Conservation (phyloP, 495 filamentous ascomycete genomes). For the Penicillium robsamsonii region DNA sequence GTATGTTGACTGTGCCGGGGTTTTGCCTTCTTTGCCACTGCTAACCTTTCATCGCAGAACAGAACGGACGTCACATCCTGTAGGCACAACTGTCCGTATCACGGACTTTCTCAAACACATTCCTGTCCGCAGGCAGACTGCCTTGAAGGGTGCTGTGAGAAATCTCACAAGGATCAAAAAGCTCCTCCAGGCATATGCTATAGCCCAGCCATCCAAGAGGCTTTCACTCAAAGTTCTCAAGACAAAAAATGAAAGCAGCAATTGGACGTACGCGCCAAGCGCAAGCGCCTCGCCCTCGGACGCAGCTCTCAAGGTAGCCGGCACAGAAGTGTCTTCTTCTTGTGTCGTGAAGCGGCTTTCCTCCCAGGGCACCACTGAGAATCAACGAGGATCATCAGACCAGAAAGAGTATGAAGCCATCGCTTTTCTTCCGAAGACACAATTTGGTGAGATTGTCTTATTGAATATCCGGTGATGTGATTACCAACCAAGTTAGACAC, state of each 20-base stretch:
- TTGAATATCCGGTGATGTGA: background rate
- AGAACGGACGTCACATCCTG: slow-evolving; percentile 57
- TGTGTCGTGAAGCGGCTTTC: slow-evolving; percentile 45
- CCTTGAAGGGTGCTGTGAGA: slow-evolving; percentile 60
- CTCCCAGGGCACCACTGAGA: slow-evolving; percentile 10
- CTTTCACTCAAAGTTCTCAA: slow-evolving; percentile 68
- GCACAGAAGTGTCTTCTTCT: slow-evolving; percentile 58
- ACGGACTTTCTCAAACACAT: slow-evolving; percentile 63
- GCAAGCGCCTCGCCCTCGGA: slow-evolving; percentile 54
- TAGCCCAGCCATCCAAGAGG: slow-evolving; percentile 63
- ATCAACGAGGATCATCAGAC: slow-evolving; percentile 8
- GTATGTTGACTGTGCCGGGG: slow-evolving; percentile 23
- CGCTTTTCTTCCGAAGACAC: slow-evolving; percentile 57
- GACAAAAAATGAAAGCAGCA: slow-evolving; percentile 58
- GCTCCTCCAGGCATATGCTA: slow-evolving; percentile 70
- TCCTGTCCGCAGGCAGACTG: slow-evolving; percentile 71
- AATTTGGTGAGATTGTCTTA: slow-evolving; percentile 35
- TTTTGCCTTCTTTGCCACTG: background rate
- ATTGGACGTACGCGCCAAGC: slow-evolving; percentile 72
- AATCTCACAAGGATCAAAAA: slow-evolving; percentile 62
- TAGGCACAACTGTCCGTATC: slow-evolving; percentile 76
- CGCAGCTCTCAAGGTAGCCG: slow-evolving; percentile 68
- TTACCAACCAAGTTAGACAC: slow-evolving; percentile 35
- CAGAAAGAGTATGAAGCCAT: slow-evolving; percentile 43
- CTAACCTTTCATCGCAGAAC: slow-evolving; percentile 27